Evolutionary conservation across 805 yeast genomes (phyloP).

Genomic region (Nematodospora valgi): DNA sequence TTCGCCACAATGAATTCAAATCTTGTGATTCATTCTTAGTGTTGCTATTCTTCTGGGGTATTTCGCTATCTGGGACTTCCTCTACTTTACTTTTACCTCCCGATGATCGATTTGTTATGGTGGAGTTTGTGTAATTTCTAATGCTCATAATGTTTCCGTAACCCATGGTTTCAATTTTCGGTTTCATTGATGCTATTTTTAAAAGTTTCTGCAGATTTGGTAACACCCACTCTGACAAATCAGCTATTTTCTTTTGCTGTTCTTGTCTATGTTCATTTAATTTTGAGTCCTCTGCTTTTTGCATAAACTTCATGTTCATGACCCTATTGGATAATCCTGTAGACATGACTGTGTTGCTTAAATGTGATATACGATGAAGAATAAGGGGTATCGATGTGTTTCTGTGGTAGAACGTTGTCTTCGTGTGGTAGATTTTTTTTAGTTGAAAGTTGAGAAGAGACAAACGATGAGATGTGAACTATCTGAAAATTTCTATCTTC

Average conservation of each 20-base stretch:
- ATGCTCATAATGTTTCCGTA: conserved; percentile 33
- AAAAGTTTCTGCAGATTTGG: conserved; percentile 28
- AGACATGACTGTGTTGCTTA: conserved; percentile 1
- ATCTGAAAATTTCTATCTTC: neutral
- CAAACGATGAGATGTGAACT: neutral
- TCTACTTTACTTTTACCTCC: conserved; percentile 7
- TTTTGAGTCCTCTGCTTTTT: conserved; percentile 35
- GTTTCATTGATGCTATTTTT: conserved; percentile 21
- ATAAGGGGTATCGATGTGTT: too few relatives aligned
- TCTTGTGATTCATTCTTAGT: conserved; percentile 1
- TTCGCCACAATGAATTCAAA: conserved; percentile 8
- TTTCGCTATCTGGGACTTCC: conserved; percentile 9
- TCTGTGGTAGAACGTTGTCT: too few relatives aligned
- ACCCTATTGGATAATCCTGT: conserved; percentile 57
- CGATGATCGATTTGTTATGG: conserved; percentile 15
- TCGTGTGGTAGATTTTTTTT: neutral
- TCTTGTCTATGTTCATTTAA: conserved; percentile 30
- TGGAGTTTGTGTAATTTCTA: neutral
- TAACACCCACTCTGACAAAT: conserved; percentile 51
- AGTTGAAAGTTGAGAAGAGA: conserved; percentile 5
- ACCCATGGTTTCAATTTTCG: conserved; percentile 31
- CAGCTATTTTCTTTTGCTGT: conserved; percentile 38
- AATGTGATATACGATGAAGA: neutral
- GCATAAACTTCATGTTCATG: conserved; percentile 75
- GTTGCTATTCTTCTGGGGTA: conserved; percentile 4